Evolutionary conservation across 441 rosid species (phyloP).

Genomic region (Aleurites moluccanus): DNA sequence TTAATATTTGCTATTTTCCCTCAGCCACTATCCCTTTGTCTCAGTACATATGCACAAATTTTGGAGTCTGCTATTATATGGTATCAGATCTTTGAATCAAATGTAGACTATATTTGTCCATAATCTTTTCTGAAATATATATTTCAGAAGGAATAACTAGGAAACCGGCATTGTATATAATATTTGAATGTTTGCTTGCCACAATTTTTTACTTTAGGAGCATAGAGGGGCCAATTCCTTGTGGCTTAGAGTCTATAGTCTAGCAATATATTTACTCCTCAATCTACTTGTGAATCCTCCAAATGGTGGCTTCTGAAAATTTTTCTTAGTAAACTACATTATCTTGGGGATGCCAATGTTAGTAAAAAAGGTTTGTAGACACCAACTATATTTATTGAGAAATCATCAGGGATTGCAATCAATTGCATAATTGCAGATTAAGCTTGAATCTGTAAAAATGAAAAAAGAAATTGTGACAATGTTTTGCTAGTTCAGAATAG

Average conservation of each 20-base stretch:
- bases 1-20: background rate
- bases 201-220: background rate
- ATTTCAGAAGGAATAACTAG: background rate
- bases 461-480: background rate
- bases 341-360: background rate
- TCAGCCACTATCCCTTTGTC: background rate
- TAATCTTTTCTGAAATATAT: background rate
- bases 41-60: background rate
- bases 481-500: background rate
- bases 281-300: background rate
- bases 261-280: background rate
- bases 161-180: background rate
- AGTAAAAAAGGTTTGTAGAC: background rate
- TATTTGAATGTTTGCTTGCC: constrained; percentile 1
- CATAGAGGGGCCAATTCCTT: background rate
- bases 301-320: background rate
- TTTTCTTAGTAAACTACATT: background rate
- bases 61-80: background rate
- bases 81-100: background rate
- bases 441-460: background rate
- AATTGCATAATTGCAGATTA: background rate
- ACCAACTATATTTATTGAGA: background rate
- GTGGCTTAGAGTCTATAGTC: background rate
- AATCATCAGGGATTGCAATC: background rate
- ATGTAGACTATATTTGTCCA: background rate